phyloP scores from a whole-genome alignment of 495 filamentous ascomycete genomes.

The Thermochaetoides thermophila region DNA sequence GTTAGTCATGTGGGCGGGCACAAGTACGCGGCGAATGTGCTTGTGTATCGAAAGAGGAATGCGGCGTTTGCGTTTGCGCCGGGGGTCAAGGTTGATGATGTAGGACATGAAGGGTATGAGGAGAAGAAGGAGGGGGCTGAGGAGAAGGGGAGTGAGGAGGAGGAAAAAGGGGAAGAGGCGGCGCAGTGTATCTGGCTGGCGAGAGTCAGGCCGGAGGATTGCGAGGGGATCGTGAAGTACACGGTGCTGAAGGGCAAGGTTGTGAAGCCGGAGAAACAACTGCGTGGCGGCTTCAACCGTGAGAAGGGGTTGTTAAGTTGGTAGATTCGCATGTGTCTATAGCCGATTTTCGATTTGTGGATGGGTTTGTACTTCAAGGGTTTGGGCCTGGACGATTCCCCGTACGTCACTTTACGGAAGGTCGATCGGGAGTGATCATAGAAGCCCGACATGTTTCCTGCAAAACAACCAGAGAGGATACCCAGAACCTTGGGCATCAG shows the following conservation, averaged over 20 bases:
- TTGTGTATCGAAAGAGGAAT: constrained; percentile 65
- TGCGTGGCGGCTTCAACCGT: constrained; percentile 85
- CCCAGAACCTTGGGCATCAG: too few species aligned
- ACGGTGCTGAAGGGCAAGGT: constrained; percentile 90
- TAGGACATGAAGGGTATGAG: constrained; percentile 17
- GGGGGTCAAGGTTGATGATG: constrained; percentile 21
- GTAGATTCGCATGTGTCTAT: constrained; percentile 27
- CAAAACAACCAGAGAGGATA: too few species aligned
- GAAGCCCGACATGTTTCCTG: too few species aligned
- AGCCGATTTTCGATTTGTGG: too few species aligned
- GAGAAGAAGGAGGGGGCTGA: constrained; percentile 7
- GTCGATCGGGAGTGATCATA: too few species aligned
- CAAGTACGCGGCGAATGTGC: constrained; percentile 83
- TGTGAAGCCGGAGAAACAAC: constrained; percentile 67
- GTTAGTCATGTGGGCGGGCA: constrained; percentile 93
- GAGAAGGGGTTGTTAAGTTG: constrained; percentile 69
- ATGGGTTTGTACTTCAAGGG: too few species aligned
- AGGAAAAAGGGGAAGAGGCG: constrained; percentile 30
- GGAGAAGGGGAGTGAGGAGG: constrained; percentile 4
- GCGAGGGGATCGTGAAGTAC: constrained; percentile 80
- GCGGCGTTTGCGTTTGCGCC: constrained; percentile 45
- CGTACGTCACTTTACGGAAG: too few species aligned
- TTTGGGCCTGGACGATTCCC: too few species aligned
- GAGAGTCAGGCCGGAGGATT: constrained; percentile 76
- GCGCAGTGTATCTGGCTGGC: constrained; percentile 92